Conservation (phyloP, 495 filamentous ascomycete genomes). For the Cairneyella variabilis region DNA sequence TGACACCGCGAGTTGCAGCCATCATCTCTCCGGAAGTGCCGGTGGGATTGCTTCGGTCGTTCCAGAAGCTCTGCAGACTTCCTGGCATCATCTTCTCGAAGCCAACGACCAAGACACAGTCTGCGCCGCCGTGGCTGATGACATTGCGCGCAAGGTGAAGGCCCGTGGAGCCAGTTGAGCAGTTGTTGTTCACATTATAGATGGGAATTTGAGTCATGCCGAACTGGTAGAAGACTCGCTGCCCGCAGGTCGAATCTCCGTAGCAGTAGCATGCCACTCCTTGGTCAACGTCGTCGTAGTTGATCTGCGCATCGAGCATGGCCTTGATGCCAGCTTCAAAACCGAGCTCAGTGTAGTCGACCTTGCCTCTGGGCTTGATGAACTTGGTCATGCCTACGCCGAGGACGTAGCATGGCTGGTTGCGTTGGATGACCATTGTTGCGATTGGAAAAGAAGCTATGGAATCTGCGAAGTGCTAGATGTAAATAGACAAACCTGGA, state of each 20-base stretch:
- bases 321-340: constrained; percentile 96
- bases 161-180: constrained; percentile 87
- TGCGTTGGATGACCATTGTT: constrained; percentile 27
- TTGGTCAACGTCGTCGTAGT: constrained; percentile 93
- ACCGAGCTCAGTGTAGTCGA: constrained; percentile 84
- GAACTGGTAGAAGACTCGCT: constrained; percentile 98
- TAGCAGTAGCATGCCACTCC: constrained; percentile 98
- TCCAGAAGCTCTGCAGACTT: constrained; percentile 73
- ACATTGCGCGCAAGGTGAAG: constrained; percentile 78
- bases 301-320: constrained; percentile 90
- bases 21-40: constrained; percentile 73
- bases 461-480: too few relatives aligned
- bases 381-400: constrained; percentile 99
- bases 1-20: constrained; percentile 71
- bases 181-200: constrained; percentile 98
- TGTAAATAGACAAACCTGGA: too few relatives aligned
- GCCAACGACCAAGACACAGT: constrained; percentile 86
- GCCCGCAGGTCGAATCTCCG: constrained; percentile 90
- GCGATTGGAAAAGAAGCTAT: too few relatives aligned
- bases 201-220: constrained; percentile 95
- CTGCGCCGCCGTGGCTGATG: constrained; percentile 73
- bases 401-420: constrained; percentile 66
- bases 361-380: constrained; percentile 93
- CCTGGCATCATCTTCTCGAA: constrained; percentile 98
- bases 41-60: constrained; percentile 74